Base-by-base conservation (phyloP, 768 basidiomycete species). In the Lactifluus echinatus region DNA sequence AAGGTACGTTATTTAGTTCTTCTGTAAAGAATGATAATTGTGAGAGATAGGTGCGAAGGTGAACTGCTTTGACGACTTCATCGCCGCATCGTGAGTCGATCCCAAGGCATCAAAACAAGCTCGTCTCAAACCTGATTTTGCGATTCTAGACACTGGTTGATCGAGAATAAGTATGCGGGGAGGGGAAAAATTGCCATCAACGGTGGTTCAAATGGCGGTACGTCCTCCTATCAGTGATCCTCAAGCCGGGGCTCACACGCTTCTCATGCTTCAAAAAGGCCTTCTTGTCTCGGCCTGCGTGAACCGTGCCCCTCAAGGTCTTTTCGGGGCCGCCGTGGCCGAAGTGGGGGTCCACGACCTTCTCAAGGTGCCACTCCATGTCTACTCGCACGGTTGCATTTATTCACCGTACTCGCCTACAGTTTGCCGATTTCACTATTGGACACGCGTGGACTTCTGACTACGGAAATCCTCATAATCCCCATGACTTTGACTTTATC, bases 401-500 rank as follows among this genome's bases (percentile, higher is more conserved):
- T 43, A 28, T 39, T 40, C 45, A 51, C 29, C 33, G 21, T 12
- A 23, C 33, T 23, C 12, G 11, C 14, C 46, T 49, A 34, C 51
- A 87, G 84, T 89, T 87, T 70, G 77, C 81, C 47, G 78, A 84
- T 63, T 90, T 85, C 64, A 89, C 89, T 0, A 87, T 88, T 50
- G 89, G 89, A 47, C 77, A 78, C 59, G 83, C 85, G 5, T 93
- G 90, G 90, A 81, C 77, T 2, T 78, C 82, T 24, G 90, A 92
- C 69, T 92, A 85, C 56, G 89, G 89, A 17, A 72, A 87, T 65
- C 84, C 89, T 2, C 81, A 87, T 64, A 75, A 83, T 56, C 76
- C 89, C 3, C 73, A 82, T 12, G 88, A 89, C 62, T 93, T 93
- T 64, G 90, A 93, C 72, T 91, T 87, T 72, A 88, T 91, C 62